Base-by-base conservation (phyloP, 768 basidiomycete genomes). In the Galerina sulciceps region DNA sequence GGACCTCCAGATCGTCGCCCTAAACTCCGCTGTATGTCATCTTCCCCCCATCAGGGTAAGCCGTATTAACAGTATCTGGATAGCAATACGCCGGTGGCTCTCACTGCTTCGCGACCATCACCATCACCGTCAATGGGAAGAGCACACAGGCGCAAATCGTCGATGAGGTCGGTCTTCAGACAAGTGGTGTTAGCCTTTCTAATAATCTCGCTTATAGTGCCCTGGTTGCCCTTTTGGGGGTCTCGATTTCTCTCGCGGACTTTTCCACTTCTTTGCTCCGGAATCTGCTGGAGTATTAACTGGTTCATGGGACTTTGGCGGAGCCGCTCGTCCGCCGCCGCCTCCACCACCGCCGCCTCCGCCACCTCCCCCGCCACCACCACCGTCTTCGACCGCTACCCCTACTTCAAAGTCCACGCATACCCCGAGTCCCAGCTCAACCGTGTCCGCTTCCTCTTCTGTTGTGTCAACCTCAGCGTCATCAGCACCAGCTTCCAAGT, bases 201-300 rank as follows among this genome's bases (percentile, higher is more conserved):
- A 43, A 49, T 38, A 20, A 31, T 69, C 14, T 10, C 17, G 26
- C 26, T 17, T 45, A 45, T 50, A 72, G 72, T 72, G 72, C 44
- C 53, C 59, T 13, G 69, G 67, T 4, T 92, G 90, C 68, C 82
- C 82, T 3, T 81, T 71, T 55, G 84, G 77, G 34, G 88, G 80
- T 23, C 79, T 91, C 35, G 90, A 92, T 70, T 75, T 91, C 55
- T 83, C 84, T 48, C 59, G 68, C 10, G 84, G 87, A 42, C 76
- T 90, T 43, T 90, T 91, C 69, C 60, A 75, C 37, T 76, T 75
- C 73, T 87, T 90, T 66, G 80, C 81, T 4, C 15, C 67, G 17
- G 68, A 74, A 55, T 64, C 66, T 34, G 70, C 55, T 0, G 88
- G 89, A 26, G 80, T 85, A 2, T 60, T 90, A 51, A 78, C 79